Percentiles rank a stretch among this genome's conserved stretches.
phyloP scores from a whole-genome alignment of 208 protist genomes.

The Leishmania amazonensis region DNA sequence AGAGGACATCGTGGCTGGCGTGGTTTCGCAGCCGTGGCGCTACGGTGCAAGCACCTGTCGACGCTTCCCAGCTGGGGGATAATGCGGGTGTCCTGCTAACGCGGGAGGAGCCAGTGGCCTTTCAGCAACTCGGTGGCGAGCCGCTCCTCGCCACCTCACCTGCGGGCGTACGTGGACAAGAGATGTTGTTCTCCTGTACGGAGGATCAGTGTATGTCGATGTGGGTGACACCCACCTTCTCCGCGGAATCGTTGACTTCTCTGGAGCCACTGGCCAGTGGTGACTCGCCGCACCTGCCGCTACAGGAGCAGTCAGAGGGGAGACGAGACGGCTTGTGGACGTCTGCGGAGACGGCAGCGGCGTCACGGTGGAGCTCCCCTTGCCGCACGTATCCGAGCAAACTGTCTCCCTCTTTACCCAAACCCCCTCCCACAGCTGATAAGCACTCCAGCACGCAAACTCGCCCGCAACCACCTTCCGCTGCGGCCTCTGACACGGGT shows the following conservation, averaged over 20 bases:
- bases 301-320: constrained; percentile 15
- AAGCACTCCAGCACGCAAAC: background rate
- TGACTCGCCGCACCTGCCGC: constrained; percentile 14
- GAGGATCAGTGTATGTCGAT: constrained; percentile 3
- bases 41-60: background rate
- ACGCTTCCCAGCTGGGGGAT: constrained; percentile 5
- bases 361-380: background rate
- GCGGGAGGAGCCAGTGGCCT: background rate
- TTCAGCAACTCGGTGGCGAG: constrained; percentile 9
- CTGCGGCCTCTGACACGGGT: background rate
- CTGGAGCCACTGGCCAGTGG: background rate
- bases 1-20: constrained; percentile 24
- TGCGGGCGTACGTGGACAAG: background rate
- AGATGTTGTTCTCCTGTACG: background rate
- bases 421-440: background rate
- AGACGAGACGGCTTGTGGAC: background rate
- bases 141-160: background rate
- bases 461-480: background rate
- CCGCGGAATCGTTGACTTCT: background rate
- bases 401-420: background rate
- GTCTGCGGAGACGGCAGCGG: too few species aligned
- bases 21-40: constrained; percentile 11
- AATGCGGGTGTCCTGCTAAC: background rate
- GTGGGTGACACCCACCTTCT: background rate
- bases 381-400: background rate